A percentile compares a stretch with the other conserved stretches of the same genome.
Evolutionary conservation across 805 yeast species (phyloP).

Genomic region (Starmerella gropengiesseri): DNA sequence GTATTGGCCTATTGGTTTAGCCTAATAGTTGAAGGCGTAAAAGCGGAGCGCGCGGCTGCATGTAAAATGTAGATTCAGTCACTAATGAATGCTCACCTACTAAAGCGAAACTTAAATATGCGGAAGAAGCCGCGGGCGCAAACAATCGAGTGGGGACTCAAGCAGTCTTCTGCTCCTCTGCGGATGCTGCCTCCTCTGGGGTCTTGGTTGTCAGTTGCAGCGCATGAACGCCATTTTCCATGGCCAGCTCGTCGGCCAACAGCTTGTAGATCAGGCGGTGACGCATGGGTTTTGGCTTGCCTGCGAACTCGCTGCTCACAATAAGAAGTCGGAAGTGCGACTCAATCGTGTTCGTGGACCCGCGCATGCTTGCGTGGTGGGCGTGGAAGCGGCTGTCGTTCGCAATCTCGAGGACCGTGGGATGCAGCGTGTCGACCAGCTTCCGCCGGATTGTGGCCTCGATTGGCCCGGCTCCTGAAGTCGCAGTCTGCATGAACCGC

Average conservation of each 20-base stretch:
- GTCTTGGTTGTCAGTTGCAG: conserved; percentile 77
- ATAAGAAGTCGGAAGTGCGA: conserved; percentile 72
- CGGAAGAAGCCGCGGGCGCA: too few relatives aligned
- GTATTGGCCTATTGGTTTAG: conserved; percentile 3
- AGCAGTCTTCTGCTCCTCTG: too few relatives aligned
- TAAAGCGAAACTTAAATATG: too few relatives aligned
- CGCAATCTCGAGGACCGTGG: conserved; percentile 42
- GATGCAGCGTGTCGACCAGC: conserved; percentile 32
- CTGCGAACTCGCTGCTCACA: conserved; percentile 57
- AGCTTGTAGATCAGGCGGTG: conserved; percentile 65
- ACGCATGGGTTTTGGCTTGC: conserved; percentile 56
- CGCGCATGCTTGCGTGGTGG: conserved; percentile 73
- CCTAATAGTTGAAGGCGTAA: neutral
- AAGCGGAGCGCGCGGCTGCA: too few relatives aligned
- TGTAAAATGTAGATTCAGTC: too few relatives aligned
- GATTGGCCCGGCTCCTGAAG: conserved; percentile 30
- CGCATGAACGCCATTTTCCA: conserved; percentile 68
- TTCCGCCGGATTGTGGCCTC: conserved; percentile 40
- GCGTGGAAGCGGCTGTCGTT: conserved; percentile 86
- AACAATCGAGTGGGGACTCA: too few relatives aligned
- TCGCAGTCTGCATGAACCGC: conserved; percentile 11
- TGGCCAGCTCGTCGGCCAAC: conserved; percentile 58
- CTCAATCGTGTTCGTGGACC: conserved; percentile 59
- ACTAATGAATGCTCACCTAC: too few relatives aligned
- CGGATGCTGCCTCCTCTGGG: conserved; percentile 39